phyloP scores from a whole-genome alignment of 179 eudicot genomes.

The Carnegiea gigantea region DNA sequence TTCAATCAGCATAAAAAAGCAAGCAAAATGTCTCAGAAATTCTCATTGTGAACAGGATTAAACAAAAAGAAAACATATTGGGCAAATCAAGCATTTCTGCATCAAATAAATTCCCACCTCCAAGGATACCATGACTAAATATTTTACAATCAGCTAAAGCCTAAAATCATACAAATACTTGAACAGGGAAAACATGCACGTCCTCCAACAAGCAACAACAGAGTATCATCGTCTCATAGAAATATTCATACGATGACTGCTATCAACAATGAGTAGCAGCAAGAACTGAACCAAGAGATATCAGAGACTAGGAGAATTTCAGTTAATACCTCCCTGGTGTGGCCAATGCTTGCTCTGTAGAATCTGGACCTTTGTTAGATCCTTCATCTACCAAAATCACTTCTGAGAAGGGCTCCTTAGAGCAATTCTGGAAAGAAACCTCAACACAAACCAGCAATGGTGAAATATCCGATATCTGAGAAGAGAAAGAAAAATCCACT shows the following conservation, averaged over 20 bases:
- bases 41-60: not conserved
- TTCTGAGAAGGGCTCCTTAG: constrained; percentile 58
- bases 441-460: constrained; percentile 70
- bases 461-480: constrained; percentile 70
- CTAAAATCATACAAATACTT: no score
- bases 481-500: constrained; percentile 70
- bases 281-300: constrained; percentile 11
- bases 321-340: constrained; percentile 54
- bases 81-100: not conserved
- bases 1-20: not conserved
- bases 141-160: no score
- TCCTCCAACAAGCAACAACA: constrained; percentile 1
- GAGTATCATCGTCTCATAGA: not conserved
- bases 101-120: no score
- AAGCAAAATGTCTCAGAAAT: not conserved
- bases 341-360: constrained; percentile 49
- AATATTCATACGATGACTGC: not conserved
- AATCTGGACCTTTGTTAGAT: constrained; percentile 40
- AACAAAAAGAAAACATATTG: no score
- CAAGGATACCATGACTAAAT: no score
- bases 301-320: not conserved
- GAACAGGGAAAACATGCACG: not conserved
- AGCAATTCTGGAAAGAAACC: constrained; percentile 67
- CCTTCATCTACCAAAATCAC: constrained; percentile 62
- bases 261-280: not conserved